phyloP scores from a whole-genome alignment of 179 eudicot genomes.

The Dionaea muscipula region DNA sequence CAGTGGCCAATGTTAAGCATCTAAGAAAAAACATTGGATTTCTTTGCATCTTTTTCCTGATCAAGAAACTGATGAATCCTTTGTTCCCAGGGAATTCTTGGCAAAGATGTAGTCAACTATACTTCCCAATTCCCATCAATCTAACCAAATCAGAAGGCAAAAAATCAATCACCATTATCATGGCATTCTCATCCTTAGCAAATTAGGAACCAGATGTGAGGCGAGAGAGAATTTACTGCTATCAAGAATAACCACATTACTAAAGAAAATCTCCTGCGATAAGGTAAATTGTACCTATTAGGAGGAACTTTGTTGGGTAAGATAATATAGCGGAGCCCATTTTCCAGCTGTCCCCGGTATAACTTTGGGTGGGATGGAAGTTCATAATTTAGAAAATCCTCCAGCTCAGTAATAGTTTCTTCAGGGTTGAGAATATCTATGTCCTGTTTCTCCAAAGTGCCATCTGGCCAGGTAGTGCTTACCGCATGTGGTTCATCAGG shows the following conservation, averaged over 20 bases:
- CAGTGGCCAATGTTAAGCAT: too few relatives aligned
- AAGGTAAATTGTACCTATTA: constrained; percentile 48
- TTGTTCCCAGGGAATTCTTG: too few relatives aligned
- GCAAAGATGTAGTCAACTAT: too few relatives aligned
- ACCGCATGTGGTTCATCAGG: constrained; percentile 99
- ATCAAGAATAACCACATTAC: background rate
- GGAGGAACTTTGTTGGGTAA: constrained; percentile 98
- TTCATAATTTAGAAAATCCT: constrained; percentile 47
- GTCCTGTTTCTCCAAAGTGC: constrained; percentile 52
- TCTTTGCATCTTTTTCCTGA: too few relatives aligned
- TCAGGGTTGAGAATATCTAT: constrained; percentile 46
- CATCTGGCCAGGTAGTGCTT: constrained; percentile 66
- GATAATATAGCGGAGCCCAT: constrained; percentile 91
- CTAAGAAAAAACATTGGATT: too few relatives aligned
- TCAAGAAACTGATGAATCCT: too few relatives aligned
- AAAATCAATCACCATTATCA: too few relatives aligned
- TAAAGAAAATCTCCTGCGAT: background rate
- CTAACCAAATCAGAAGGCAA: too few relatives aligned
- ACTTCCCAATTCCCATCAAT: too few relatives aligned
- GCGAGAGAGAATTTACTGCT: background rate
- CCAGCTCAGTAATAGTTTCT: constrained; percentile 35
- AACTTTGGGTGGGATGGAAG: constrained; percentile 89
- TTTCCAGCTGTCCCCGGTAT: constrained; percentile 68
- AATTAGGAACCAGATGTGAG: too few relatives aligned
- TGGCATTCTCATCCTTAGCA: too few relatives aligned